Conservation (phyloP, 352 stramenopile species). For the Phytophthora foliorum region DNA sequence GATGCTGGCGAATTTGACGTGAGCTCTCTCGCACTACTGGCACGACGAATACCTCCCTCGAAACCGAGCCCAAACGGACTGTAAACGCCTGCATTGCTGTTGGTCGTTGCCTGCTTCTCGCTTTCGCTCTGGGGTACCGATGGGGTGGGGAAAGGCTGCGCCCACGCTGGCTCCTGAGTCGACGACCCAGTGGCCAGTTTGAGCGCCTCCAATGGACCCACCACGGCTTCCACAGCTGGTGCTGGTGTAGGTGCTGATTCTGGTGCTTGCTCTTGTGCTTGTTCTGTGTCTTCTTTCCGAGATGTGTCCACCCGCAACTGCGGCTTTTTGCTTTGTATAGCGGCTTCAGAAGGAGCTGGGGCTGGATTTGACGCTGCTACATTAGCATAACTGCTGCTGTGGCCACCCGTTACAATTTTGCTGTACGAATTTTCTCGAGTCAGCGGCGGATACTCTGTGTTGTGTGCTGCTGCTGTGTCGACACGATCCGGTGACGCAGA, state of each 20-base stretch:
- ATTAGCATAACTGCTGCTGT: constrained; percentile 28
- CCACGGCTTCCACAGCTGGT: constrained; percentile 36
- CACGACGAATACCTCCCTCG: constrained; percentile 64
- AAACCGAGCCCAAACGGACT: constrained; percentile 84
- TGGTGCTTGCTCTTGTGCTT: not conserved
- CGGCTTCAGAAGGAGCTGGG: constrained; percentile 2
- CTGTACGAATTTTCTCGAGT: constrained; percentile 53
- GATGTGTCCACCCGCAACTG: constrained; percentile 67
- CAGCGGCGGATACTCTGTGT: constrained; percentile 27
- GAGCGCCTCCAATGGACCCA: constrained; percentile 74
- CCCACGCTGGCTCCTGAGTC: constrained; percentile 71
- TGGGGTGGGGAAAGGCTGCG: constrained; percentile 71
- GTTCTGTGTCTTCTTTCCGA: constrained; percentile 28
- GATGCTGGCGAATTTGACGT: constrained; percentile 20
- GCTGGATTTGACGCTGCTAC: constrained; percentile 8
- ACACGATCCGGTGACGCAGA: constrained; percentile 33
- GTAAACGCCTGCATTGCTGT: constrained; percentile 49
- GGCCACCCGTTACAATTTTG: constrained; percentile 56
- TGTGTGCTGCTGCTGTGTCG: constrained; percentile 27
- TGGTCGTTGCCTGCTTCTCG: constrained; percentile 30
- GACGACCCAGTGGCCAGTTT: constrained; percentile 76
- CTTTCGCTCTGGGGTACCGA: constrained; percentile 48
- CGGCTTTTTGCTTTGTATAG: constrained; percentile 37
- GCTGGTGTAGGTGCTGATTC: not conserved
- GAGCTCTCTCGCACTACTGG: constrained; percentile 35